Percentiles rank a stretch among this genome's conserved stretches.
These are phyloP conservation scores for Curvularia verruculosa DNA, from an alignment of 2,329 filamentous ascomycete genomes.

Conservation along the genomic window DNA sequence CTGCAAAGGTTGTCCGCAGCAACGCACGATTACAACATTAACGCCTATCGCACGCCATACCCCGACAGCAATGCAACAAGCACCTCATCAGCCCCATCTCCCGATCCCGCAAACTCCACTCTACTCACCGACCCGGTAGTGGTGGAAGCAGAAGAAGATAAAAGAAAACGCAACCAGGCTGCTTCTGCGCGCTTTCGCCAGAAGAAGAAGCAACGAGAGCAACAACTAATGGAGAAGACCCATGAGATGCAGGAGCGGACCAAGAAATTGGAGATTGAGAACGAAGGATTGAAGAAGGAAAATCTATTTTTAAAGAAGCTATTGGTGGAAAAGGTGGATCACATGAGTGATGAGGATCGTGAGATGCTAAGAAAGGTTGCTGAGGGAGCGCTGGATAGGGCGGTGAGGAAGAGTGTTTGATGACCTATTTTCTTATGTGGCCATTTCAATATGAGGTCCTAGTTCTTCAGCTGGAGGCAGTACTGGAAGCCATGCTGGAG, in stretches of 20 bases:
- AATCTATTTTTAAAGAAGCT: slow-evolving; percentile 49
- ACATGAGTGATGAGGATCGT: slow-evolving; percentile 46
- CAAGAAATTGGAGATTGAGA: slow-evolving; percentile 66
- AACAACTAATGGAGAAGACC: slow-evolving; percentile 63
- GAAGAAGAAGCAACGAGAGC: slow-evolving; percentile 96
- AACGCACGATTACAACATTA: slow-evolving; percentile 32
- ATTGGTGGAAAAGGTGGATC: slow-evolving; percentile 48
- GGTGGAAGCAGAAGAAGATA: slow-evolving; percentile 77
- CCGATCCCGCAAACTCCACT: slow-evolving; percentile 24
- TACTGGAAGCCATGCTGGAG: not conserved
- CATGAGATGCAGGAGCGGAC: slow-evolving; percentile 84
- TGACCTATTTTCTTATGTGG: not conserved
- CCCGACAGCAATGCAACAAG: slow-evolving; percentile 43
- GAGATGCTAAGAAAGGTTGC: slow-evolving; percentile 37
- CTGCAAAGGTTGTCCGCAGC: slow-evolving; percentile 38
- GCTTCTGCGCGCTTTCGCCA: slow-evolving; percentile 87
- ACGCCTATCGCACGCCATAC: slow-evolving; percentile 39
- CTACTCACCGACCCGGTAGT: slow-evolving; percentile 32
- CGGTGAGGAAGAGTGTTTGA: slow-evolving; percentile 1
- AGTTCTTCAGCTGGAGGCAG: not conserved
- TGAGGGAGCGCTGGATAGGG: slow-evolving; percentile 21
- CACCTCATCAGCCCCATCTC: slow-evolving; percentile 34
- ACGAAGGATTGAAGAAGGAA: slow-evolving; percentile 49
- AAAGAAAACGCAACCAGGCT: slow-evolving; percentile 85
- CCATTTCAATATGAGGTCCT: not conserved